phyloP scores from a whole-genome alignment of 306 rosid genomes.

The Mimosa pudica region DNA sequence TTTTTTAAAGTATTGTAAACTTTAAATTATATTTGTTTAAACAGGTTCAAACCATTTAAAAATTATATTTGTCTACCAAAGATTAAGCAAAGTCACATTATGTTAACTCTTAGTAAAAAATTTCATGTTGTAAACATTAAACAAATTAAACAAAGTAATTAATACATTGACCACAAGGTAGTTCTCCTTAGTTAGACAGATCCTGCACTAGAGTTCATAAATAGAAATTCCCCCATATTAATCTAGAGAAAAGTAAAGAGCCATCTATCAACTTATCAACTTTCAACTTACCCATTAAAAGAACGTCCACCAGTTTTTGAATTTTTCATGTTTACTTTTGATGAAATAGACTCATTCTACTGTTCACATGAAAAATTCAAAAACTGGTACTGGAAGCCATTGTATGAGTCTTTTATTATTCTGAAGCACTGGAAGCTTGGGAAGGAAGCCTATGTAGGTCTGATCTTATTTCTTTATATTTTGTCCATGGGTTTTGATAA shows the following conservation, averaged over 20 bases:
- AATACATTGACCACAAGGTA: not conserved
- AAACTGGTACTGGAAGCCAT: no score
- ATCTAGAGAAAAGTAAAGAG: not conserved
- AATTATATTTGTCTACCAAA: slow-evolving; percentile 18
- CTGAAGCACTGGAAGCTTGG: no score
- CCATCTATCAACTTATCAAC: not conserved
- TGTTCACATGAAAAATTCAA: no score
- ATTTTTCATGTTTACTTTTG: no score
- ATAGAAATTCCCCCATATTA: not conserved
- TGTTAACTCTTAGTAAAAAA: not conserved
- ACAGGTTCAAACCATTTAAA: slow-evolving; percentile 9
- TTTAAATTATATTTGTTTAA: no score
- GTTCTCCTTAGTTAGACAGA: not conserved
- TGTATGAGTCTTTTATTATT: no score
- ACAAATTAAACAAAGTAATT: not conserved
- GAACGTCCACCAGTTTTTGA: slow-evolving; percentile 54
- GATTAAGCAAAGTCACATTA: not conserved
- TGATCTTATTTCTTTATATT: no score
- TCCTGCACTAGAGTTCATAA: not conserved
- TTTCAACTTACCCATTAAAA: slow-evolving; percentile 53
- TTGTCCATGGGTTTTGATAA: no score
- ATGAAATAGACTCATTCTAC: no score
- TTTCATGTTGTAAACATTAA: not conserved
- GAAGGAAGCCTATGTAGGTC: no score
- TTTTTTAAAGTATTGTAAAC: no score